Percentiles rank a stretch among this genome's conserved stretches.
These are phyloP conservation scores for Lactifluus piperatus DNA, from an alignment of 768 basidiomycete species.

Conservation along the genomic window DNA sequence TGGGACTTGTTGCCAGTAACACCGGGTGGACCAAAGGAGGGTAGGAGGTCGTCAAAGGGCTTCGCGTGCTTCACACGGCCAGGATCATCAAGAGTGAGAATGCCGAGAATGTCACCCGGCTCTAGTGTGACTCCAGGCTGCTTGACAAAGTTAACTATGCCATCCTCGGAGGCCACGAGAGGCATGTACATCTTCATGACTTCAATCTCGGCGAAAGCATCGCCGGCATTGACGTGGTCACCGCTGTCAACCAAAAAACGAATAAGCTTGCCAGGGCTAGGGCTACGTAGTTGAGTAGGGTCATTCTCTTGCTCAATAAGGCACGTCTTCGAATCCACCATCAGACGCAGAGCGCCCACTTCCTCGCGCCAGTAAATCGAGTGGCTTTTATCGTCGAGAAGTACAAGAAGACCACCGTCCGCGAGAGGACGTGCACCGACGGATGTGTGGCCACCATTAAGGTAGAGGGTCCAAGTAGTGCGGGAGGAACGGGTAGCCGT, in stretches of 20 bases:
- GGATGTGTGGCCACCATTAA: conserved; percentile 89
- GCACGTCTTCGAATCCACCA: conserved; percentile 97
- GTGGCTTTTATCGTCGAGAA: conserved; percentile 91
- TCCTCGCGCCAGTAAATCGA: conserved; percentile 98
- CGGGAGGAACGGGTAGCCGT: conserved; percentile 87
- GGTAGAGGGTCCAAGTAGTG: conserved; percentile 87
- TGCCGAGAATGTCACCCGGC: conserved; percentile 95
- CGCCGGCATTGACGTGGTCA: conserved; percentile 93
- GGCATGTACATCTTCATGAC: conserved; percentile 99
- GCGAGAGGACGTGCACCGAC: conserved; percentile 90
- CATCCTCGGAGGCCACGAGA: conserved; percentile 88
- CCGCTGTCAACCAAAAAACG: conserved; percentile 94
- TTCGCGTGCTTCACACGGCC: conserved; percentile 96
- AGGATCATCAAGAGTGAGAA: conserved; percentile 93
- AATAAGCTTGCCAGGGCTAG: conserved; percentile 93
- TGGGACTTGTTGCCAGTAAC: conserved; percentile 85
- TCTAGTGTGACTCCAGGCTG: conserved; percentile 96
- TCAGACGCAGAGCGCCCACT: conserved; percentile 84
- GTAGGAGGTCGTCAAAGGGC: conserved; percentile 92
- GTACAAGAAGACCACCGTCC: conserved; percentile 88
- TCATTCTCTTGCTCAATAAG: conserved; percentile 99
- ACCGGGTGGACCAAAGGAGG: conserved; percentile 76
- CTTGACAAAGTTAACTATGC: conserved; percentile 91
- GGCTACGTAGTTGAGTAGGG: conserved; percentile 92
- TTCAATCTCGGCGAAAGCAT: conserved; percentile 98